phyloP scores from a whole-genome alignment of 2,329 filamentous ascomycete genomes.

The Pestalotiopsis sp. region DNA sequence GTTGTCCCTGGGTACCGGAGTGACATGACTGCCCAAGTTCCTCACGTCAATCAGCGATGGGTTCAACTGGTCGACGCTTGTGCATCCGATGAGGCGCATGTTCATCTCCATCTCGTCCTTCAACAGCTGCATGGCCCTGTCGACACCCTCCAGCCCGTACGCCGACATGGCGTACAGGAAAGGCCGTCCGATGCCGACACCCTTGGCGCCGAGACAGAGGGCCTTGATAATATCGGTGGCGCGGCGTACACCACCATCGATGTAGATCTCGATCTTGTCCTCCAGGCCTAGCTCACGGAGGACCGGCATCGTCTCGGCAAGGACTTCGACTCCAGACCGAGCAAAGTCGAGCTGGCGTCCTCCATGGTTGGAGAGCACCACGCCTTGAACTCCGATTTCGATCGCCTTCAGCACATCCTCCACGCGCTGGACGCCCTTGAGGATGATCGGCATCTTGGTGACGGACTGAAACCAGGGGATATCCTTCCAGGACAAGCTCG shows the following conservation, averaged over 20 bases:
- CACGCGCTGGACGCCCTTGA: conserved; percentile 95
- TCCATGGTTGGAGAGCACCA: conserved; percentile 95
- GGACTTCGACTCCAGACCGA: conserved; percentile 82
- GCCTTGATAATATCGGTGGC: conserved; percentile 96
- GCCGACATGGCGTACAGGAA: conserved; percentile 96
- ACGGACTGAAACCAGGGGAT: conserved; percentile 90
- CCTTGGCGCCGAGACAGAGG: conserved; percentile 85
- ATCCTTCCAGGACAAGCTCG: conserved; percentile 88
- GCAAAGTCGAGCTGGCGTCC: conserved; percentile 93
- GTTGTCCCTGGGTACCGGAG: conserved; percentile 48
- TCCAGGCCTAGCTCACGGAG: conserved; percentile 73
- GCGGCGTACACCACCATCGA: conserved; percentile 88
- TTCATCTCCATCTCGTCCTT: conserved; percentile 99
- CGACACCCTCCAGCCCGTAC: conserved; percentile 84
- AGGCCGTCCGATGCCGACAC: conserved; percentile 90
- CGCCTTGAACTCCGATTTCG: conserved; percentile 79
- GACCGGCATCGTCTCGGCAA: conserved; percentile 91
- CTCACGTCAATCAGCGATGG: conserved; percentile 78
- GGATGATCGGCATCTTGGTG: conserved; percentile 90
- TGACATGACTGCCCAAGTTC: conserved; percentile 59
- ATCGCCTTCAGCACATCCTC: conserved; percentile 91
- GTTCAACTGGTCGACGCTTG: conserved; percentile 73
- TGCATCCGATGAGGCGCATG: conserved; percentile 89
- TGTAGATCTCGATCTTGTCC: conserved; percentile 78
- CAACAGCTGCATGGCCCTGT: conserved; percentile 86